These are phyloP conservation scores for Tolypocladium amazonense DNA, from an alignment of 2,329 filamentous ascomycete species.

Conservation along the genomic window DNA sequence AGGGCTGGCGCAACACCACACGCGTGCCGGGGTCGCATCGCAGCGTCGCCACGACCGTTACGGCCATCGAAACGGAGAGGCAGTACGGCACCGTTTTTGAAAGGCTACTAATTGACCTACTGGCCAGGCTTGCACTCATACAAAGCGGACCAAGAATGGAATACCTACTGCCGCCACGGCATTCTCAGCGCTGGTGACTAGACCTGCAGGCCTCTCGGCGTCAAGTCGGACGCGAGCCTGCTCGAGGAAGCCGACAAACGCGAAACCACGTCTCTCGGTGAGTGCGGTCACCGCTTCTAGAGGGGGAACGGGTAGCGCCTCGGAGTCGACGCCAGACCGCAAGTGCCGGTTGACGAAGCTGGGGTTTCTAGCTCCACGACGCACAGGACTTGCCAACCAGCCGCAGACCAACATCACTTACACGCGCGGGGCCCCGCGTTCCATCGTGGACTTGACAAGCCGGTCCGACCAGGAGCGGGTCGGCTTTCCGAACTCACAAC, in stretches of 20 bases:
- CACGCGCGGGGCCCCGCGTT: slow-evolving; percentile 25
- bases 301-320: too few relatives aligned
- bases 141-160: too few relatives aligned
- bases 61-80: not conserved
- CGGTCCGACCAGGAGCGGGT: slow-evolving; percentile 9
- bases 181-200: too few relatives aligned
- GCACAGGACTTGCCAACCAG: slow-evolving; percentile 15
- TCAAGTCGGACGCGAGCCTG: too few relatives aligned
- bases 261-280: too few relatives aligned
- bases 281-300: too few relatives aligned
- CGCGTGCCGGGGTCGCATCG: not conserved
- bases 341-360: slow-evolving; percentile 24
- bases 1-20: not conserved
- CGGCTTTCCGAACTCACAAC: slow-evolving; percentile 25
- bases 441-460: slow-evolving; percentile 28
- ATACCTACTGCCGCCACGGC: too few relatives aligned
- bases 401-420: slow-evolving; percentile 18
- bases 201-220: too few relatives aligned
- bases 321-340: slow-evolving; percentile 23
- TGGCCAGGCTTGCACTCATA: not conserved
- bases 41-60: not conserved
- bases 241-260: too few relatives aligned
- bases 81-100: not conserved
- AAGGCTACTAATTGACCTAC: too few relatives aligned
- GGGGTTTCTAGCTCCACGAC: slow-evolving; percentile 33